phyloP scores from a whole-genome alignment of 208 protist species.

The Leishmania lainsoni region DNA sequence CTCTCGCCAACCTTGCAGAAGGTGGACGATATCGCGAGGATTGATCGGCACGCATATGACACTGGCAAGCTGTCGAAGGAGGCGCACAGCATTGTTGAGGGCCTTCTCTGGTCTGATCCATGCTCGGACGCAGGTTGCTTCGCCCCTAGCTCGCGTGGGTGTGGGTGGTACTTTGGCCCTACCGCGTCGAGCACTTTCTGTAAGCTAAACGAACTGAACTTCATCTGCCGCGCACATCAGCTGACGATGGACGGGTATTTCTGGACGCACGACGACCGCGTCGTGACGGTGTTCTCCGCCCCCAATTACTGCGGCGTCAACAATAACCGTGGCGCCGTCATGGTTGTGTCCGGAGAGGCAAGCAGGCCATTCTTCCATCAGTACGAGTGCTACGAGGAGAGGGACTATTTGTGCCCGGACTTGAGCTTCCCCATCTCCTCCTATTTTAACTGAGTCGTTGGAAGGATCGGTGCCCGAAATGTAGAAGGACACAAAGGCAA shows the following conservation, averaged over 20 bases:
- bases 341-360: conserved; percentile 28
- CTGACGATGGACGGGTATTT: conserved; percentile 89
- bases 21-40: conserved; percentile 24
- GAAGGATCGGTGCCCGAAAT: no score
- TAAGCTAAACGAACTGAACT: conserved; percentile 95
- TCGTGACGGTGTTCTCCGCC: conserved; percentile 75
- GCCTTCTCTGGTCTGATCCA: conserved; percentile 99
- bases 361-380: conserved; percentile 38
- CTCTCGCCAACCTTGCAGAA: conserved; percentile 87
- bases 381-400: conserved; percentile 37
- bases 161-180: conserved; percentile 97
- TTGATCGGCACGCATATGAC: conserved; percentile 49
- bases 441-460: conserved; percentile 23
- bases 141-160: conserved; percentile 96
- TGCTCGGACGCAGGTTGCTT: conserved; percentile 80
- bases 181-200: conserved; percentile 96
- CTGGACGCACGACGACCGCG: conserved; percentile 56
- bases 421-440: conserved; percentile 30
- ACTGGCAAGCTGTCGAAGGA: conserved; percentile 85
- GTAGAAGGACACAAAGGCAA: no score
- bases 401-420: conserved; percentile 7
- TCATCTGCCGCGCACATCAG: conserved; percentile 93
- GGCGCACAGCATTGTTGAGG: conserved; percentile 96
- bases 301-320: conserved; percentile 81
- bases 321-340: conserved; percentile 70